Base-by-base conservation (phyloP, 495 filamentous ascomycete species). In the Lepidopterella palustris region DNA sequence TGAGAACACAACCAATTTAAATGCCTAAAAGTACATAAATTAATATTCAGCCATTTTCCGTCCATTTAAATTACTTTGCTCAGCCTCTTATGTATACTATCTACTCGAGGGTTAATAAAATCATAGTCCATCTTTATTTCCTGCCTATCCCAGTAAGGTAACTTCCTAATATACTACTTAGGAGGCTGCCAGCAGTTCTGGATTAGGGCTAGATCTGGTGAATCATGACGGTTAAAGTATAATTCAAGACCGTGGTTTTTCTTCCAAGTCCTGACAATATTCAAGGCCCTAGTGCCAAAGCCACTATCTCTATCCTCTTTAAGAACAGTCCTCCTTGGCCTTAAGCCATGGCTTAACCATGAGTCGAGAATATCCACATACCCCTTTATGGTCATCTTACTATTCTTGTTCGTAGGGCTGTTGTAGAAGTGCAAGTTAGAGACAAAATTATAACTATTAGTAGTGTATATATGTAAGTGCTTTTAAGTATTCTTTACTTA, bases 111-210 rank as follows among this genome's bases (percentile, higher is more conserved):
- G n/a, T n/a, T n/a, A n/a, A n/a, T n/a, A n/a, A n/a, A n/a, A n/a
- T n/a, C n/a, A n/a, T n/a, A n/a, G n/a, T n/a, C n/a, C n/a, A n/a
- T n/a, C n/a, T n/a, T n/a, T n/a, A n/a, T n/a, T n/a, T n/a, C n/a
- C n/a, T n/a, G n/a, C n/a, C n/a, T 27, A 49, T 60, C 58, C 51
- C 35, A 55, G 45, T 60, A 49, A 45, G 58, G 58, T 25, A 54
- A 60, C 45, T 60, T 62, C 28, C 24, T 51, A 18, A 58, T 21
- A 28, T 32, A 29, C 45, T 59, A 49, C 35, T 59, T 63, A 31
- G 48, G 50, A 5, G 55, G 55, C 42, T 63, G 55, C 61, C 28
- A 63, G 49, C 39, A 54, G 50, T 63, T 63, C 56, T 63, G 40
- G 39, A 63, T 63, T 25, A 35, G 50, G 6, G 56, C 28, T 31